Conservation (phyloP, 2,329 filamentous ascomycete species). For the Aspergillaceae sp. region DNA sequence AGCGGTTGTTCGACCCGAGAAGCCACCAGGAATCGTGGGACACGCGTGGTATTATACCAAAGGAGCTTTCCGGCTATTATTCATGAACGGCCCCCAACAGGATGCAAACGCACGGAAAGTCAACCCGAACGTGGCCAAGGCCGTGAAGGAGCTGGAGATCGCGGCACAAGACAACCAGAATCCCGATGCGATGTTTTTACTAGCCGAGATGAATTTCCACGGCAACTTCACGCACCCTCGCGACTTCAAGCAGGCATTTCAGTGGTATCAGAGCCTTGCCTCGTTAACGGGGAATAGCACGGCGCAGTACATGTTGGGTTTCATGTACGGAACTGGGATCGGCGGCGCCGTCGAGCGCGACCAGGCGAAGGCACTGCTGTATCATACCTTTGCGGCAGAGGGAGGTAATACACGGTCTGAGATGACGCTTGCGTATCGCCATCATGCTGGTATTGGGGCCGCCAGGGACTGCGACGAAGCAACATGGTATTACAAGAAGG, state of each 20-base stretch:
- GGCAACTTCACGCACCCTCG: slow-evolving; percentile 85
- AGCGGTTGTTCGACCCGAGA: slow-evolving; percentile 23
- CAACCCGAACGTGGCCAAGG: slow-evolving; percentile 43
- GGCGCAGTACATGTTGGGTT: slow-evolving; percentile 88
- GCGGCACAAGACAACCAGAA: slow-evolving; percentile 47
- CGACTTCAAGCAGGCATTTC: slow-evolving; percentile 70
- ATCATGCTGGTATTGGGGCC: slow-evolving; percentile 77
- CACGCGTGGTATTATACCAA: slow-evolving; percentile 53
- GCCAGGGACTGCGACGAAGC: slow-evolving; percentile 78
- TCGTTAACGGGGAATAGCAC: slow-evolving; percentile 74
- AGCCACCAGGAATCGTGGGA: slow-evolving; percentile 51
- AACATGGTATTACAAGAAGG: slow-evolving; percentile 80
- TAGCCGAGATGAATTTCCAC: slow-evolving; percentile 94
- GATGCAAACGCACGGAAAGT: slow-evolving; percentile 33
- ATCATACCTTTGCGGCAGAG: slow-evolving; percentile 87
- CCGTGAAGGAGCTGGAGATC: slow-evolving; percentile 50
- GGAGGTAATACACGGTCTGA: slow-evolving; percentile 75
- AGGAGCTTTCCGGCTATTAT: slow-evolving; percentile 54
- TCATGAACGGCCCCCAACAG: slow-evolving; percentile 53
- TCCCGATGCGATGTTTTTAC: slow-evolving; percentile 75
- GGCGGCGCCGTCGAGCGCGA: slow-evolving; percentile 72
- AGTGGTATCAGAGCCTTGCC: slow-evolving; percentile 71
- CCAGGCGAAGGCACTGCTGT: slow-evolving; percentile 84
- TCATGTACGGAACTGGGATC: slow-evolving; percentile 92
- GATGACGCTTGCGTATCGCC: slow-evolving; percentile 85